Conservation (phyloP, 2,329 filamentous ascomycete genomes). For the Cercospora berteroae region DNA sequence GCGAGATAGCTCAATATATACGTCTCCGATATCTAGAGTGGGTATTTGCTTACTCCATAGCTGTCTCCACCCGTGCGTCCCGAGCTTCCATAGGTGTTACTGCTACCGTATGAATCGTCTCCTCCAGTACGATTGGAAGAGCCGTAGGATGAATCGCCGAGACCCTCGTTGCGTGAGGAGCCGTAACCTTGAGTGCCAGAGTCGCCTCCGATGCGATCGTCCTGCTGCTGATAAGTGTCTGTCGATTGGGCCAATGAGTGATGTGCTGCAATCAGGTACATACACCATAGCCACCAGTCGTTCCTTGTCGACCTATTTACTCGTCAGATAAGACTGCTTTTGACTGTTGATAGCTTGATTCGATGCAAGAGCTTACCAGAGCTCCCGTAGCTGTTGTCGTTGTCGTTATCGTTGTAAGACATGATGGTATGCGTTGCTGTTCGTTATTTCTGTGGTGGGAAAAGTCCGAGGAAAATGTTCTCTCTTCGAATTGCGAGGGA, state of each 20-base stretch:
- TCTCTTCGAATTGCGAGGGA: background rate
- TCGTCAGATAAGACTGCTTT: slow-evolving; percentile 12
- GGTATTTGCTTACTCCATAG: slow-evolving; percentile 11
- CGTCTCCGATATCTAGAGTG: background rate
- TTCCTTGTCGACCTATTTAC: slow-evolving; percentile 12
- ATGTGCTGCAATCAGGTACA: slow-evolving; percentile 2
- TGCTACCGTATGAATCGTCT: slow-evolving; percentile 3
- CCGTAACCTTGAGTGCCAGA: slow-evolving; percentile 6
- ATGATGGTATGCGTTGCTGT: slow-evolving; percentile 12
- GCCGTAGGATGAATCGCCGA: slow-evolving; percentile 20
- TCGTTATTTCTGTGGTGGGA: background rate
- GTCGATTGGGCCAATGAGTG: slow-evolving; percentile 12
- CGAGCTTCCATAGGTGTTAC: background rate
- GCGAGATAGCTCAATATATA: background rate
- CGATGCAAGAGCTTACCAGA: slow-evolving; percentile 2
- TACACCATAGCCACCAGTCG: slow-evolving; percentile 21
- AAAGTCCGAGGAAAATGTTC: too few species aligned
- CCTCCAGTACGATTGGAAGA: slow-evolving; percentile 15
- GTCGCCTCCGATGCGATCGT: background rate
- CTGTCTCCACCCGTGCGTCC: slow-evolving; percentile 15
- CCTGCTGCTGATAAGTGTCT: slow-evolving; percentile 20
- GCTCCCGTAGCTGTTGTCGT: slow-evolving; percentile 14
- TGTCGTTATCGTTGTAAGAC: slow-evolving; percentile 22
- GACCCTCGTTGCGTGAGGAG: slow-evolving; percentile 16
- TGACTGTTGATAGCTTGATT: background rate